Base-by-base conservation (phyloP, 805 yeast species). In the Blastobotrys attinorum region DNA sequence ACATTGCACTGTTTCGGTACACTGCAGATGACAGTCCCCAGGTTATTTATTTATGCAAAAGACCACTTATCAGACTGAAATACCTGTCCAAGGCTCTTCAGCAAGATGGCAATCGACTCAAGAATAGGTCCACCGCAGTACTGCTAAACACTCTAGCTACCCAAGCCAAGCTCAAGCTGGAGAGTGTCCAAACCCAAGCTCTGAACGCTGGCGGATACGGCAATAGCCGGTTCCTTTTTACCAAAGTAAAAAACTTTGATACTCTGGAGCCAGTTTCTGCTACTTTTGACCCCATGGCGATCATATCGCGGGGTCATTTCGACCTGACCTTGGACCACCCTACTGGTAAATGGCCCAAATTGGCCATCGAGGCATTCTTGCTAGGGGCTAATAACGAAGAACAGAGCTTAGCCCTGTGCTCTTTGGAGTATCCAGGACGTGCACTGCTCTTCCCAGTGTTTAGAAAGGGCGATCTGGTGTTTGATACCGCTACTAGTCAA, bases 361-460 rank as follows among this genome's bases (percentile, higher is more conserved):
- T 37, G 8, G 34, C 40, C 2, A 49, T 50, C 21, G 54, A 51
- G 40, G 48, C 48, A 7, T 27, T 51, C 11, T 25, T 51, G 13
- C 27, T 49, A 13, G 31, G 29, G 27, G 36, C 22, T 35, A 16
- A 40, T 25, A 22, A 17, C 3, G 37, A 25, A 11, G 35, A 37
- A 18, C 42, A 27, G 22, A 29, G 40, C n/a, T 40, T 53, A 20
- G 57, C 49, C 1, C 29, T 53, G 13, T 53, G 57, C 40, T 25
- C 49, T 4, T 23, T 52, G 20, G 53, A 51, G 34, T 33, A 51
- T 34, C 54, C 57, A 11, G 55, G 53, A 21, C 36, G 53, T 22
- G 49, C 52, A 4, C 37, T 53, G 16, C 34, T 53, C 40, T 53
- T 53, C 42, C 57, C 57, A 10, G 29, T 44, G 3, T 49, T 53